Percentiles rank a stretch among this genome's conserved stretches.
phyloP scores from a whole-genome alignment of 768 basidiomycete species.

The Lentinus brumalis region DNA sequence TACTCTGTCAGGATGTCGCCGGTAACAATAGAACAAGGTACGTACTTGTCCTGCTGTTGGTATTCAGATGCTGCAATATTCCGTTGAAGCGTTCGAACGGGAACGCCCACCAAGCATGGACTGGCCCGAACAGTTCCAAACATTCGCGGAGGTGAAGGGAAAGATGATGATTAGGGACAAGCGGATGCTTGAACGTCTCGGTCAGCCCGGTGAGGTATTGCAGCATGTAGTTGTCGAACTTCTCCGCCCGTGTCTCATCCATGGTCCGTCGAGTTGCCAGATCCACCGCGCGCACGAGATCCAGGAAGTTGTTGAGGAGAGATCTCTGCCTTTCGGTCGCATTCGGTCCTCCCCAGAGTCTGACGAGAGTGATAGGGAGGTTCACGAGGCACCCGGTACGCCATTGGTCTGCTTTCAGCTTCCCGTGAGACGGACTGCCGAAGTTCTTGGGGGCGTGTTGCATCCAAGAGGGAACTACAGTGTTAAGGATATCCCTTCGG shows the following conservation, averaged over 20 bases:
- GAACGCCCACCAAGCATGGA: conserved; percentile 14
- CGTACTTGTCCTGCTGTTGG: neutral
- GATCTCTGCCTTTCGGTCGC: conserved; percentile 6
- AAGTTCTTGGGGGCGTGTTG: conserved; percentile 33
- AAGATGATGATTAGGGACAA: conserved; percentile 35
- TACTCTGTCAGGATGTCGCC: too few species aligned
- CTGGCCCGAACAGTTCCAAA: conserved; percentile 33
- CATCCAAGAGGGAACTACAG: conserved; percentile 34
- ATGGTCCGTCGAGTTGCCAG: conserved; percentile 21
- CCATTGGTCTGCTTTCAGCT: conserved; percentile 41
- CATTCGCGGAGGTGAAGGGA: conserved; percentile 34
- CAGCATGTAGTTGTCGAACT: conserved; percentile 4
- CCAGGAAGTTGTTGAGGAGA: conserved; percentile 35
- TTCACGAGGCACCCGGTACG: conserved; percentile 34
- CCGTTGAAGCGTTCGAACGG: neutral
- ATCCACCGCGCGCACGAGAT: conserved; percentile 23
- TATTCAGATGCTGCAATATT: neutral
- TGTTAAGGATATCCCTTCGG: neutral
- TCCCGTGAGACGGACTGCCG: conserved; percentile 33
- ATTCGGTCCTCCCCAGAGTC: conserved; percentile 33
- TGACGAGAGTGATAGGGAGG: conserved; percentile 36
- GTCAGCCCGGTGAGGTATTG: conserved; percentile 25
- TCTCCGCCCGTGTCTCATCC: conserved; percentile 3
- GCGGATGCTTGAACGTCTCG: conserved; percentile 20
- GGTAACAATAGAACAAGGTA: too few species aligned